Evolutionary conservation across 1,284 basidiomycete species (phyloP).

Genomic region (Pulchroboletus neoregius): DNA sequence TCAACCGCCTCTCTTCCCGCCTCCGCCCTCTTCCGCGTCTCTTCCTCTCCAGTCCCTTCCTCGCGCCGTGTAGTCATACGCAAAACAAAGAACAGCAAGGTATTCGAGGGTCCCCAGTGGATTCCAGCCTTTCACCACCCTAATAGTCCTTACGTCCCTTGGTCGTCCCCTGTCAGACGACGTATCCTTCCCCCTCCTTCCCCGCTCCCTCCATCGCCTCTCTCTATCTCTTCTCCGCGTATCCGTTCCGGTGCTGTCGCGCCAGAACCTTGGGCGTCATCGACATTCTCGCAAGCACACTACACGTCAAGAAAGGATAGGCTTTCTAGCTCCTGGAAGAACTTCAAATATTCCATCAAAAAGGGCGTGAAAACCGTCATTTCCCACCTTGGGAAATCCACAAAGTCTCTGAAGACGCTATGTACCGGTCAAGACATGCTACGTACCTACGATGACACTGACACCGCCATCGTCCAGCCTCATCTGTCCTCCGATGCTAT

Average conservation of each 20-base stretch:
- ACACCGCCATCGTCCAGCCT: constrained; percentile 1
- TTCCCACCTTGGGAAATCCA: constrained; percentile 18
- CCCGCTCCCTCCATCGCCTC: constrained; percentile 27
- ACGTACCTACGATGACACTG: constrained; percentile 9
- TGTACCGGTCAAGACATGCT: constrained; percentile 13
- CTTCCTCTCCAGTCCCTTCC: constrained; percentile 17
- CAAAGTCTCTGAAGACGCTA: constrained; percentile 7
- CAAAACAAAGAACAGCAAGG: constrained; percentile 23
- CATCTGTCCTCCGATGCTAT: constrained; percentile 1
- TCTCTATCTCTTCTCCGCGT: constrained; percentile 28
- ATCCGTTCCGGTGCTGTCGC: constrained; percentile 39
- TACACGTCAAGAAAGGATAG: constrained; percentile 22
- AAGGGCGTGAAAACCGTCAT: constrained; percentile 23
- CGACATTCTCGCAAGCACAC: constrained; percentile 20
- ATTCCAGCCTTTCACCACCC: constrained; percentile 40
- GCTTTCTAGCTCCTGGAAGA: constrained; percentile 33
- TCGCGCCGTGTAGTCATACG: constrained; percentile 9
- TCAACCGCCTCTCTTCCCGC: constrained; percentile 13
- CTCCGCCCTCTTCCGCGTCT: constrained; percentile 18
- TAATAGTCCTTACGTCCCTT: constrained; percentile 49
- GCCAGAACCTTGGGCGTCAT: constrained; percentile 36
- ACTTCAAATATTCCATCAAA: constrained; percentile 26
- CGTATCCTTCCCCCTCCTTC: constrained; percentile 36
- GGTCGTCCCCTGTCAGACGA: constrained; percentile 37
- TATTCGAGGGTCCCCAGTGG: constrained; percentile 33